Percentiles rank a stretch among this genome's conserved stretches.
Conservation (phyloP, 1,284 basidiomycete genomes). For the Malassezia equina region DNA sequence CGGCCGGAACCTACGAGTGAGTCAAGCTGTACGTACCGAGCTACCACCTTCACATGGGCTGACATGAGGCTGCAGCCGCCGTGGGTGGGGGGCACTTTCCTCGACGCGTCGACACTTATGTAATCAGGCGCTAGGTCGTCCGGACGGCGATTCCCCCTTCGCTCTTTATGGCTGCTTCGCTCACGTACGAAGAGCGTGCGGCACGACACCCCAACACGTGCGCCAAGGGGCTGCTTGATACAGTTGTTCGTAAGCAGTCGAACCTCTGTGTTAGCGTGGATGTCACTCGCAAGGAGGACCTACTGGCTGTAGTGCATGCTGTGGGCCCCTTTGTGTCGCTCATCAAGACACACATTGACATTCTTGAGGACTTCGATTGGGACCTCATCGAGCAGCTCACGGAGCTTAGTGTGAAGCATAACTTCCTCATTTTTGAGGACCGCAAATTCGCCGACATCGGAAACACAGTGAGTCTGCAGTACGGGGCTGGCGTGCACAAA, state of each 20-base stretch:
- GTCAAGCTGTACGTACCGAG: not conserved
- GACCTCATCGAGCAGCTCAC: slow-evolving; percentile 64
- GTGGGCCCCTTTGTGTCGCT: slow-evolving; percentile 84
- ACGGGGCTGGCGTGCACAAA: slow-evolving; percentile 81
- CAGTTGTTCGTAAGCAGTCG: slow-evolving; percentile 75
- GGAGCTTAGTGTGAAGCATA: slow-evolving; percentile 65
- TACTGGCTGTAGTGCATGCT: slow-evolving; percentile 73
- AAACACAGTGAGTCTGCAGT: slow-evolving; percentile 91
- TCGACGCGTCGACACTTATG: not conserved
- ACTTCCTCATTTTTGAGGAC: slow-evolving; percentile 97
- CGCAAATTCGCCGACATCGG: slow-evolving; percentile 99
- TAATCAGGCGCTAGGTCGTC: too few relatives aligned
- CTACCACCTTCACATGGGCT: slow-evolving; percentile 15
- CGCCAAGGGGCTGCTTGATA: slow-evolving; percentile 57
- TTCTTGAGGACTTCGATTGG: slow-evolving; percentile 79
- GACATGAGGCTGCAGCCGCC: slow-evolving; percentile 9
- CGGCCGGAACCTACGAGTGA: slow-evolving; percentile 8
- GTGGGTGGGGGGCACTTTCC: not conserved
- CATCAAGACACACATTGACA: slow-evolving; percentile 97
- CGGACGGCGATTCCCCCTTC: not conserved
- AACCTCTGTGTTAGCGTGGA: slow-evolving; percentile 95
- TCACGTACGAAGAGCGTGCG: slow-evolving; percentile 31
- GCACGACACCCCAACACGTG: slow-evolving; percentile 32
- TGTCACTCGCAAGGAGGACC: slow-evolving; percentile 69
- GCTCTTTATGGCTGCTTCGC: not conserved